Percentiles rank a stretch among this genome's conserved stretches.
Conservation (phyloP, 768 basidiomycete species). For the Hirschioporus abietinus region DNA sequence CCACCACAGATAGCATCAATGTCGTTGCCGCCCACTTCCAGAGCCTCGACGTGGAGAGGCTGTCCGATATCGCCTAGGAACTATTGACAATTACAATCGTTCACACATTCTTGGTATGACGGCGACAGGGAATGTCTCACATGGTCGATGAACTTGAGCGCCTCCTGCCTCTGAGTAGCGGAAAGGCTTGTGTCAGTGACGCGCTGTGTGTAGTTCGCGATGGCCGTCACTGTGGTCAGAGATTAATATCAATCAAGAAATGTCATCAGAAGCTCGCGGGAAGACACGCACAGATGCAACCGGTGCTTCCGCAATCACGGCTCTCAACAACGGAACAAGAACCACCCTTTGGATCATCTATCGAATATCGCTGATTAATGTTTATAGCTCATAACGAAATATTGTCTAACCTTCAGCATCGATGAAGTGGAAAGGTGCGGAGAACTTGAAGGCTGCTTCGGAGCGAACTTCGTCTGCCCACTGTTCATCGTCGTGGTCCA, state of each 20-base stretch:
- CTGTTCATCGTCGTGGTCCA: slow-evolving; percentile 27
- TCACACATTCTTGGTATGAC: slow-evolving; percentile 7
- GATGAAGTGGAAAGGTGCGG: slow-evolving; percentile 37
- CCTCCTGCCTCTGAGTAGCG: slow-evolving; percentile 40
- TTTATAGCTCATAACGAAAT: slow-evolving; percentile 15
- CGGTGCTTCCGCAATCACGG: slow-evolving; percentile 38
- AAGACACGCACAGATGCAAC: slow-evolving; percentile 23
- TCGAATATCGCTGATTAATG: background rate
- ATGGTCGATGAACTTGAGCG: slow-evolving; percentile 46
- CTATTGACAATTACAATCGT: slow-evolving; percentile 5
- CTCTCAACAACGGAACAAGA: slow-evolving; percentile 45
- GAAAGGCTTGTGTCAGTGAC: slow-evolving; percentile 38
- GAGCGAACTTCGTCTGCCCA: slow-evolving; percentile 48
- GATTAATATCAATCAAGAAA: background rate
- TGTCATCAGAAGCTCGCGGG: background rate
- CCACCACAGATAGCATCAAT: slow-evolving; percentile 37
- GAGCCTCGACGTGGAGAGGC: slow-evolving; percentile 43
- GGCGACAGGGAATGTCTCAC: slow-evolving; percentile 11
- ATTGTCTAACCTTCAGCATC: slow-evolving; percentile 40
- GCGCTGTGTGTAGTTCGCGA: slow-evolving; percentile 52
- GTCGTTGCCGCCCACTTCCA: slow-evolving; percentile 38
- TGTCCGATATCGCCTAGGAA: slow-evolving; percentile 48
- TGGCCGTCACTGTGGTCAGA: slow-evolving; percentile 38
- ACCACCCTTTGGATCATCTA: slow-evolving; percentile 35
- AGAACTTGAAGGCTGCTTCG: slow-evolving; percentile 26